Evolutionary conservation across 2,329 filamentous ascomycete genomes (phyloP), one percentile per base, ranked within the genome.

Genomic region (Neophaeococcomyces mojaviensis): DNA sequence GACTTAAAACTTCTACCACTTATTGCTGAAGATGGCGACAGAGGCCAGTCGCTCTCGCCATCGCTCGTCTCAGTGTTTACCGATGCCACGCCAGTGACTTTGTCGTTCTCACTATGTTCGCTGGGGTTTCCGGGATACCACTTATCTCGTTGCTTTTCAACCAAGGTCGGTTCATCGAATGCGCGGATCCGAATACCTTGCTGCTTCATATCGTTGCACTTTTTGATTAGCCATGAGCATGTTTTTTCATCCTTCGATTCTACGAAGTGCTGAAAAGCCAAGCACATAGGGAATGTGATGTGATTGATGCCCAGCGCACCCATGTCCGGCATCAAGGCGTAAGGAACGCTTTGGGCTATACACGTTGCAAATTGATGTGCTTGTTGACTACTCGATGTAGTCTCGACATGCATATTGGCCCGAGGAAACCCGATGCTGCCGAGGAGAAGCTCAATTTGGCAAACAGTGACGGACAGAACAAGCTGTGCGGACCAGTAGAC

Each of bases 291-390:
- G 26, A 55, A 55, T 13, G 50, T 51, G 42, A 54, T 48, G 18
- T 53, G 49, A 22, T 46, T 53, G n/a, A 51, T 47, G 10, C 53
- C 53, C 36, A 47, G 48, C 19, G 49, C 51, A 10, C 53, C 51
- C 53, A 55, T 55, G 6, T 53, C 53, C 9, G 51, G 49, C 30
- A 52, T 51, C n/a, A 53, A 28, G 39, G 48, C 50, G 39, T 55
- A 55, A 3, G 47, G 18, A 10, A 55, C 45, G 20, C 46, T 44
- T n/a, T 49, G 53, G 26, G 47, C 50, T 15, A 55, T 50, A 24
- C 50, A 47, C 19, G 39, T 34, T 16, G 53, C 53, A 39, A 53
- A 46, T 31, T 36, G 33, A 5, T 46, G 46, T 3, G 47, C 31
- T 15, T 43, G 37, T 6, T 52, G 40, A 7, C 47, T 43, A 13